Percentiles rank a stretch among this genome's conserved stretches.
Conservation (phyloP, 2,329 filamentous ascomycete species). For the Stagonosporopsis chrysanthemi region DNA sequence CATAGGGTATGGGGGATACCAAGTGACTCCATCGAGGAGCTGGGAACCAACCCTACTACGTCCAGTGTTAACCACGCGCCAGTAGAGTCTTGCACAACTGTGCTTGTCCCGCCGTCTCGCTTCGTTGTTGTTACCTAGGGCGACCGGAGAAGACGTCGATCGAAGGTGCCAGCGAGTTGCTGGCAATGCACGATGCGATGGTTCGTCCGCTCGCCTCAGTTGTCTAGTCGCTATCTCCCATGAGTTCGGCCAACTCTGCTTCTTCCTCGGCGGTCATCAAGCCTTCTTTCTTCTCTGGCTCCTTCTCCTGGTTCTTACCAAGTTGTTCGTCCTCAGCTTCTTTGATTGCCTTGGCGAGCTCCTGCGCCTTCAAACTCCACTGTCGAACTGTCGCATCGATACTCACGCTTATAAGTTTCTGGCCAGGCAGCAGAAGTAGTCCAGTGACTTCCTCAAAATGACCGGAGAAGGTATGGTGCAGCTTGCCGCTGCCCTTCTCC, state of each 20-base stretch:
- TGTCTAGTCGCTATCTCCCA: slow-evolving; percentile 73
- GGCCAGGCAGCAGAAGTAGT: slow-evolving; percentile 67
- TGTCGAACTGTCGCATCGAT: slow-evolving; percentile 88
- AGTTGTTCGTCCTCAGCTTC: slow-evolving; percentile 59
- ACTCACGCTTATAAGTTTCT: slow-evolving; percentile 76
- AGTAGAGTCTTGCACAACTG: slow-evolving; percentile 29
- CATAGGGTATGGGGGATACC: slow-evolving; percentile 36
- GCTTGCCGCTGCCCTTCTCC: slow-evolving; percentile 74
- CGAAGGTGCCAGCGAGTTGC: slow-evolving; percentile 28
- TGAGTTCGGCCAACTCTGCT: slow-evolving; percentile 86
- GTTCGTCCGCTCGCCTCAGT: slow-evolving; percentile 28
- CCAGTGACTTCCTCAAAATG: slow-evolving; percentile 95
- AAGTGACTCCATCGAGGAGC: slow-evolving; percentile 29
- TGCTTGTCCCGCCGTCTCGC: slow-evolving; percentile 32
- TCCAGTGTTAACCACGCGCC: slow-evolving; percentile 23
- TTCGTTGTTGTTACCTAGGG: slow-evolving; percentile 36
- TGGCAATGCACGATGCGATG: slow-evolving; percentile 28
- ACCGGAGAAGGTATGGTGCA: slow-evolving; percentile 77
- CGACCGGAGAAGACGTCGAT: slow-evolving; percentile 32
- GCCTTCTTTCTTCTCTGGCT: slow-evolving; percentile 57
- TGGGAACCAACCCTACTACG: slow-evolving; percentile 31
- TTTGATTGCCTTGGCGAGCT: slow-evolving; percentile 64
- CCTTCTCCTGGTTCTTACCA: slow-evolving; percentile 54
- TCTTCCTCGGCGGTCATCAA: slow-evolving; percentile 89
- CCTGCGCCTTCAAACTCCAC: slow-evolving; percentile 75